Evolutionary conservation across 805 yeast species (phyloP), one percentile per base, ranked within the genome.

Genomic region (Monosporozyma siamensis): DNA sequence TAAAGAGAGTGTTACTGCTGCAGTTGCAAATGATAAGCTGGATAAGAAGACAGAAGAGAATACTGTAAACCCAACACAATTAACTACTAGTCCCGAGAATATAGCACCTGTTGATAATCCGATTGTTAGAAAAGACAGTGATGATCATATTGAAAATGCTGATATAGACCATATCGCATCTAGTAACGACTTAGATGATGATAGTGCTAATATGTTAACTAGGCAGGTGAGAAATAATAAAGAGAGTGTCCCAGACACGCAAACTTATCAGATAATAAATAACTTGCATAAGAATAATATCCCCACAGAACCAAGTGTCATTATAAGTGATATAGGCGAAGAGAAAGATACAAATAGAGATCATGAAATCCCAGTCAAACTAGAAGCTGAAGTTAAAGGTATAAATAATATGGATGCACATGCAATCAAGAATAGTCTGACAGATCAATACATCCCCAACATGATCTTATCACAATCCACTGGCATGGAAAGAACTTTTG

Each of bases 391-490:
- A n/a, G n/a, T n/a, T n/a, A n/a, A n/a, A n/a, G n/a, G n/a, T n/a
- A n/a, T n/a, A n/a, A n/a, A n/a, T n/a, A n/a, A n/a, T n/a, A n/a
- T n/a, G n/a, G n/a, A 6, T 32, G 35, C 17, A 18, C 21, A 18
- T 10, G 29, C 11, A 12, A 14, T 18, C 14, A 23, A 23, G 23
- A 49, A 48, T 18, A 48, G 51, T 29, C 54, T 52, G 17, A 48
- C 47, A 2, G 59, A 60, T 21, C 60, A 64, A 34, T 67, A 64
- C 44, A 54, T 64, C 36, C 71, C 69, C n/a, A 58, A 59, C 41
- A 65, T 67, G 67, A 67, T 69, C 6, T 58, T 74, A 4, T 73
- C 79, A 3, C 78, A 74, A 48, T 72, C 78, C 0, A 72, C 76
- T 0, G 79, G 78, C 0, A 64, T 69, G 31, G 77, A 72, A 29